Percentiles rank a stretch among this genome's conserved stretches.
These are phyloP conservation scores for Arachis hypogaea DNA, from an alignment of 306 rosid species.

Conservation along the genomic window DNA sequence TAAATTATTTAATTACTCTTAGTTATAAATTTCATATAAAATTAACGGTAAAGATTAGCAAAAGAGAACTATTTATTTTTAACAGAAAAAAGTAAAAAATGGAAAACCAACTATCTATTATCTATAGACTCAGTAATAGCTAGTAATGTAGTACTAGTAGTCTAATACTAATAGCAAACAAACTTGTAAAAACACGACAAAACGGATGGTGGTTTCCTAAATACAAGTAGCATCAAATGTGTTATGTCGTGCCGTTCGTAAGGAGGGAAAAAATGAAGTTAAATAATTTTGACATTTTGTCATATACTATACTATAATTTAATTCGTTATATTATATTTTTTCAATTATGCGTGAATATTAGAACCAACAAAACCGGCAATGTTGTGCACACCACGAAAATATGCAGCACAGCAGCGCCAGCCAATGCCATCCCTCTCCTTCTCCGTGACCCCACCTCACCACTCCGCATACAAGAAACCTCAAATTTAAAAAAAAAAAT, in stretches of 20 bases:
- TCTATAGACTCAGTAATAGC: too few relatives aligned
- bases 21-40: too few relatives aligned
- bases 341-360: conserved; percentile 29
- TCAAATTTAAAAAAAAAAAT: conserved; percentile 5
- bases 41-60: too few relatives aligned
- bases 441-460: conserved; percentile 50
- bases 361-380: conserved; percentile 43
- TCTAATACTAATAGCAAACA: too few relatives aligned
- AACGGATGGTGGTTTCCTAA: conserved; percentile 45
- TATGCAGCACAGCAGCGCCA: conserved; percentile 33
- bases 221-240: conserved; percentile 12
- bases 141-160: too few relatives aligned
- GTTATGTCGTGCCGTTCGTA: conserved; percentile 29
- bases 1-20: too few relatives aligned
- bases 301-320: too few relatives aligned
- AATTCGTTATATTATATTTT: too few relatives aligned
- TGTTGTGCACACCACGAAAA: conserved; percentile 73
- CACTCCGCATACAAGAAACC: conserved; percentile 28
- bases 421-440: conserved; percentile 40
- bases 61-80: too few relatives aligned
- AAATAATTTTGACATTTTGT: conserved; percentile 21
- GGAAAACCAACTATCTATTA: too few relatives aligned
- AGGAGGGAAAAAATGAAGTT: conserved; percentile 1
- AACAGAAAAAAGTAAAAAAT: too few relatives aligned
- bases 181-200: background rate